Evolutionary conservation across 805 yeast species (phyloP), one percentile per base, ranked within the genome.

Genomic region (Peterozyma xylosa): DNA sequence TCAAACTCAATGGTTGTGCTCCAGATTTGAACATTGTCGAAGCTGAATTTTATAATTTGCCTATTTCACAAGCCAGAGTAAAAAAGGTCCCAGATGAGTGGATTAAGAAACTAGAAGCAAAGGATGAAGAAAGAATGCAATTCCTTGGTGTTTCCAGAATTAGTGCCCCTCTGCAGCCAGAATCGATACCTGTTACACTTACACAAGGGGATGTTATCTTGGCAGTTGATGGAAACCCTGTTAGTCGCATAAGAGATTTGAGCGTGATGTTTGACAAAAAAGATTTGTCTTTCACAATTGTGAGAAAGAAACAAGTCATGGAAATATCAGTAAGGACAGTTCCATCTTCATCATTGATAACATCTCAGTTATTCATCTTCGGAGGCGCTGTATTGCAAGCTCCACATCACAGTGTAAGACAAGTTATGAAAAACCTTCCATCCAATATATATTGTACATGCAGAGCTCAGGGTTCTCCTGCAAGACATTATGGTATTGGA

Each of bases 351-450:
- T 70, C 72, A 35, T 64, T 78, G 38, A 67, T 72, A 45, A 87
- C 95, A 1, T 73, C 76, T 34, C 80, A 82, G 44, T 66, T 87
- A 35, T 81, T 86, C 9, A 70, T 75, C 40, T 90, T 96, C 93
- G 78, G 89, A 42, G 96, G 96, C 17, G 82, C 89, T 35, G 64
- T 83, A 5, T 61, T 90, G 32, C 97, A 90, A 57, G 74, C 78
- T 34, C 96, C 96, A n/a, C 96, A 88, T 60, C 95, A 85, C 56
- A 91, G 93, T 9, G 96, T 89, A 14, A 77, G 90, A 49, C 96
- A 89, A 64, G 79, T 85, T 34, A 81, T 86, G 75, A 76, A 77
- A 42, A 70, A 75, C 45, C 67, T 87, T 42, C 96, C 95, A 11
- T 82, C 91, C 14, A 80, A 78, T 43, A 93, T 90, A n/a, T 90